Evolutionary conservation across 108 stramenopile genomes (phyloP), one percentile per base, ranked within the genome.

Genomic region (Nannochloropsis gaditana): DNA sequence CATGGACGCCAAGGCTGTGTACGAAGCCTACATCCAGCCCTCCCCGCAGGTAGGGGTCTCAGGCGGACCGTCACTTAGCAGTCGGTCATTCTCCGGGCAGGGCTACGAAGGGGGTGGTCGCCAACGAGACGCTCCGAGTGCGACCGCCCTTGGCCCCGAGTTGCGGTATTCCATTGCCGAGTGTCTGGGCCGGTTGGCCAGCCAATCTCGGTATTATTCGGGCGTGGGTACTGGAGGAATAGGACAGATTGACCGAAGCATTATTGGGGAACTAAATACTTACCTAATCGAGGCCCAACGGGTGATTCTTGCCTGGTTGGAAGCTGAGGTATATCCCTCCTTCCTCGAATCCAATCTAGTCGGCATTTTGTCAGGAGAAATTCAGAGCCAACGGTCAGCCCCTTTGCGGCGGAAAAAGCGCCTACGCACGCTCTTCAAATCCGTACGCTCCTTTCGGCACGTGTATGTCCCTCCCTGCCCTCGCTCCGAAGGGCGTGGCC

Each of bases 211-310:
- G 59, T 73, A 73, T n/a, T 73, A 73, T n/a, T 73, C 59, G 6
- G 59, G 59, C 19, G 8, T 73, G 5, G 59, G 59, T 6, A 73
- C 59, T 0, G 59, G 59, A n/a, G 59, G 59, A n/a, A 73, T 73
- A 73, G 59, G 59, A 73, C 59, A 73, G 2, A 73, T 73, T 73
- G 59, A 73, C n/a, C 59, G 59, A n/a, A 73, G 59, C n/a, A 73
- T 73, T n/a, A 73, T 73, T n/a, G 59, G 59, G 59, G 59, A 73
- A n/a, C 6, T 73, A n/a, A 73, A 15, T 15, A n/a, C 59, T 3
- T n/a, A 73, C n/a, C n/a, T 73, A n/a, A 73, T 73, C n/a, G 59
- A 73, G 15, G 59, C 59, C 19, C 59, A 73, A n/a, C 15, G 59
- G 59, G 59, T 73, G 4, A 73, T 73, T 73, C n/a, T 73, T 15